phyloP scores from a whole-genome alignment of 352 stramenopile genomes.

The Salisapilia sapeloensis region DNA sequence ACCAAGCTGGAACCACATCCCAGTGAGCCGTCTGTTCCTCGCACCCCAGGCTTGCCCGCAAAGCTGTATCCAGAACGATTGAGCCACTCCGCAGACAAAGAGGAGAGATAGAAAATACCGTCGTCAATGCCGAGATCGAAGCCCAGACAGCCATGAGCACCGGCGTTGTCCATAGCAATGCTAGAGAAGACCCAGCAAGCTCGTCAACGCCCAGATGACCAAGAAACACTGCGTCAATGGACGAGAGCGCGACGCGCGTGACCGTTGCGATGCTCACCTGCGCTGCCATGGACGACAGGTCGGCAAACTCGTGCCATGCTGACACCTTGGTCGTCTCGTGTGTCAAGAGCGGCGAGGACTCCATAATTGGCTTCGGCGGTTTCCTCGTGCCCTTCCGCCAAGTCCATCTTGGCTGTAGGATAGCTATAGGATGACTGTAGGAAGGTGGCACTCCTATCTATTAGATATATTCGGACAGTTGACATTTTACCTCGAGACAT shows the following conservation, averaged over 20 bases:
- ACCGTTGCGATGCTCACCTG: conserved; percentile 51
- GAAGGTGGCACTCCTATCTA: too few relatives aligned
- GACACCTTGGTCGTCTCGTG: too few relatives aligned
- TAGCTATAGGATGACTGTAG: too few relatives aligned
- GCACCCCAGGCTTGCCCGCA: conserved; percentile 61
- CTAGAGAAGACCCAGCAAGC: conserved; percentile 49
- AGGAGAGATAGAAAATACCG: conserved; percentile 8
- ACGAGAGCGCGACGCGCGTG: conserved; percentile 34
- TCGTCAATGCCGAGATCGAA: conserved; percentile 41
- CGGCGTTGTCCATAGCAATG: conserved; percentile 46
- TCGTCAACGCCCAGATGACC: conserved; percentile 59
- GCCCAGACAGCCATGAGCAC: conserved; percentile 48
- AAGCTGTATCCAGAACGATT: conserved; percentile 9
- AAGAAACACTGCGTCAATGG: conserved; percentile 63
- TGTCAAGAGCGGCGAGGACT: too few relatives aligned
- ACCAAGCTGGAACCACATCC: conserved; percentile 56
- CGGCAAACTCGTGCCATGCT: conserved; percentile 32
- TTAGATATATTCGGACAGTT: too few relatives aligned
- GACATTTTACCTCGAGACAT: too few relatives aligned
- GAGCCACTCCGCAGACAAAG: background rate
- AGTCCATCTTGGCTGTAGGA: too few relatives aligned
- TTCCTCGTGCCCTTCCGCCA: too few relatives aligned
- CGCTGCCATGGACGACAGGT: conserved; percentile 35
- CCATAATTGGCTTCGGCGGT: too few relatives aligned
- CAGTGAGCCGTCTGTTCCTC: conserved; percentile 44